A percentile compares a stretch with the other conserved stretches of the same genome.
Conservation (phyloP, 768 basidiomycete species). For the Rhodotorula kratochvilovae region DNA sequence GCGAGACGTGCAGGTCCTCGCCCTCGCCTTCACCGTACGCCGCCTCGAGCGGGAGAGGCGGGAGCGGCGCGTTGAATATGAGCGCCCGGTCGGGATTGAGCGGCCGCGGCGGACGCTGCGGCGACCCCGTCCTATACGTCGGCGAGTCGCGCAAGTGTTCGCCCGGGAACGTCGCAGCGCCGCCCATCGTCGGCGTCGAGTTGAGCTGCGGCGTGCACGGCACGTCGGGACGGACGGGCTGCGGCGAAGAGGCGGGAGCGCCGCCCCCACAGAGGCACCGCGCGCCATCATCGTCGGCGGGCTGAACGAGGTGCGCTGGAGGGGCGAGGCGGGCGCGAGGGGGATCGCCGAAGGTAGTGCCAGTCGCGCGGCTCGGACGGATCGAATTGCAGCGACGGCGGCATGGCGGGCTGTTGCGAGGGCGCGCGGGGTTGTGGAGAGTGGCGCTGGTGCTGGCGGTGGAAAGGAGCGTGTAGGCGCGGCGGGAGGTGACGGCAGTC, state of each 20-base stretch:
- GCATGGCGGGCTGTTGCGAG: neutral
- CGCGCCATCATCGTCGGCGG: neutral
- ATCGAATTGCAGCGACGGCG: neutral
- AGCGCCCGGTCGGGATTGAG: neutral
- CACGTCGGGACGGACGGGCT: conserved; percentile 5
- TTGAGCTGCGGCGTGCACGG: neutral
- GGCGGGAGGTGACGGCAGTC: too few species aligned
- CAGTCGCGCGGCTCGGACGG: neutral
- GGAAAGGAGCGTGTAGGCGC: too few species aligned
- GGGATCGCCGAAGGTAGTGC: conserved; percentile 19
- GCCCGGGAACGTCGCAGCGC: neutral
- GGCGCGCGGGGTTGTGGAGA: too few species aligned
- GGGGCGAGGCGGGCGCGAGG: neutral
- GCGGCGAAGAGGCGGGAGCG: neutral
- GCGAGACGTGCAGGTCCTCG: neutral
- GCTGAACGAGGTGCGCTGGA: neutral
- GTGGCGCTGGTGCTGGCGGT: too few species aligned
- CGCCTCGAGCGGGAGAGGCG: too few species aligned
- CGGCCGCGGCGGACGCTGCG: neutral
- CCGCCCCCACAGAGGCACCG: too few species aligned
- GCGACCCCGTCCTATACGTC: neutral
- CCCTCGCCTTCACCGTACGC: neutral
- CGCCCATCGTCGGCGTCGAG: neutral
- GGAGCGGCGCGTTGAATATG: conserved; percentile 1
- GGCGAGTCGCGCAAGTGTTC: neutral